Evolutionary conservation across 176 grass and related monocot genomes (phyloP).

Genomic region (Pontederia crassipes): DNA sequence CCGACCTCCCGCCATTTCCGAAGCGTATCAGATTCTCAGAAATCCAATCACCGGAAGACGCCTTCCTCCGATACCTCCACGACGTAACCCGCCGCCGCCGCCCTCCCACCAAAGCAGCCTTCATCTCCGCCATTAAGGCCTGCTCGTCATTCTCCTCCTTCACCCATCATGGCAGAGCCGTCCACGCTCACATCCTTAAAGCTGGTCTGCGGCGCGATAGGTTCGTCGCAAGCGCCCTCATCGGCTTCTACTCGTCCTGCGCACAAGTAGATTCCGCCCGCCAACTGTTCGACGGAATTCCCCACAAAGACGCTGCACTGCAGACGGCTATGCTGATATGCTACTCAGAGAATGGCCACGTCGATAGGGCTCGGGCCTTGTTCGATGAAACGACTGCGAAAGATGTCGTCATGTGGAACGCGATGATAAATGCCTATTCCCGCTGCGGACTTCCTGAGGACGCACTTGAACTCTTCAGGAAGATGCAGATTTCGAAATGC

Average conservation of each 20-base stretch:
- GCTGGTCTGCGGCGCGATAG: conserved; percentile 13
- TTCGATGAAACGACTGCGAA: conserved; percentile 5
- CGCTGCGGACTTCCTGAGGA: background rate
- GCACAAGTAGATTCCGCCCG: conserved; percentile 3
- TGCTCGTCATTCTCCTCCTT: conserved; percentile 9
- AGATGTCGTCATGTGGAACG: conserved; percentile 18
- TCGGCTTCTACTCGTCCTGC: conserved; percentile 25
- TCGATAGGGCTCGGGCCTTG: conserved; percentile 4
- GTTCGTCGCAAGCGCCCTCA: conserved; percentile 21
- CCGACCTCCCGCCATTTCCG: background rate
- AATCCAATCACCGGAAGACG: background rate
- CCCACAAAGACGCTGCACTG: conserved; percentile 4
- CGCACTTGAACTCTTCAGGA: conserved; percentile 11
- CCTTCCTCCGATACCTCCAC: conserved; percentile 15
- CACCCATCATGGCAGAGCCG: conserved; percentile 19
- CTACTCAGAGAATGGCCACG: background rate
- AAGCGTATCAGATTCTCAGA: background rate
- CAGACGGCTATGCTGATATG: conserved; percentile 10
- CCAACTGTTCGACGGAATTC: conserved; percentile 17
- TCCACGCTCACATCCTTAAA: conserved; percentile 30
- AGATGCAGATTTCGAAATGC: conserved; percentile 13
- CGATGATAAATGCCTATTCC: conserved; percentile 5
- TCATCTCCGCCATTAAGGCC: conserved; percentile 26
- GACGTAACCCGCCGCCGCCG: background rate
- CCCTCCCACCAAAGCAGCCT: conserved; percentile 23